A percentile compares a stretch with the other conserved stretches of the same genome.
Evolutionary conservation across 805 yeast species (phyloP).

Genomic region (Candida xiaguanensis): DNA sequence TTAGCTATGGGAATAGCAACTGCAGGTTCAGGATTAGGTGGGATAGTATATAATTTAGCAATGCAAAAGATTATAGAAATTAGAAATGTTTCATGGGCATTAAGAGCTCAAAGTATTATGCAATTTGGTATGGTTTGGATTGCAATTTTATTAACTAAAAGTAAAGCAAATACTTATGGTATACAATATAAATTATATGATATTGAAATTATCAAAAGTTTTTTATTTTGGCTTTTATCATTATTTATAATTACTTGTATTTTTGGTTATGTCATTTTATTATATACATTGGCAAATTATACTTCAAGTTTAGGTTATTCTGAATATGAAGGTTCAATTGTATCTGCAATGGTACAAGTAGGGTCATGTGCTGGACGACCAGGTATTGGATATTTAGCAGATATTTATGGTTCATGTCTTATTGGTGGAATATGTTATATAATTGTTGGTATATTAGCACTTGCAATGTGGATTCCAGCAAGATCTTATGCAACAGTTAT

Average conservation of each 20-base stretch:
- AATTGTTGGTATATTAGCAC: constrained; percentile 23
- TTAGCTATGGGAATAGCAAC: constrained; percentile 46
- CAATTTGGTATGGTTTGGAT: constrained; percentile 24
- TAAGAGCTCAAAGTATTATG: constrained; percentile 44
- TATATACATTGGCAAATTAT: constrained; percentile 58
- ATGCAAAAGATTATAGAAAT: constrained; percentile 41
- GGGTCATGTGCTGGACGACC: constrained; percentile 60
- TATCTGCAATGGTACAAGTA: constrained; percentile 56
- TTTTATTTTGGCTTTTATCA: constrained; percentile 41
- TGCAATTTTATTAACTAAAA: constrained; percentile 16
- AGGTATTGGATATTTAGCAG: constrained; percentile 47
- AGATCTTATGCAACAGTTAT: constrained; percentile 54
- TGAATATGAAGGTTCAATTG: constrained; percentile 51
- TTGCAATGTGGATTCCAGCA: constrained; percentile 46
- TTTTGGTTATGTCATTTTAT: constrained; percentile 57
- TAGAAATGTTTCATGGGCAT: constrained; percentile 44
- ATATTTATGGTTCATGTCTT: constrained; percentile 49
- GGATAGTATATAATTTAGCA: constrained; percentile 45
- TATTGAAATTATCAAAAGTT: constrained; percentile 27
- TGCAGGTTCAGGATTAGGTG: constrained; percentile 53
- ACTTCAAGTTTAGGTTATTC: constrained; percentile 58
- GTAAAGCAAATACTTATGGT: constrained; percentile 13
- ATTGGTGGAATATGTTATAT: constrained; percentile 25
- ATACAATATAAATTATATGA: constrained; percentile 38
- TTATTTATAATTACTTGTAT: constrained; percentile 46